Percentiles rank a stretch among this genome's conserved stretches.
Conservation (phyloP, 495 filamentous ascomycete genomes). For the Neurospora sp. region DNA sequence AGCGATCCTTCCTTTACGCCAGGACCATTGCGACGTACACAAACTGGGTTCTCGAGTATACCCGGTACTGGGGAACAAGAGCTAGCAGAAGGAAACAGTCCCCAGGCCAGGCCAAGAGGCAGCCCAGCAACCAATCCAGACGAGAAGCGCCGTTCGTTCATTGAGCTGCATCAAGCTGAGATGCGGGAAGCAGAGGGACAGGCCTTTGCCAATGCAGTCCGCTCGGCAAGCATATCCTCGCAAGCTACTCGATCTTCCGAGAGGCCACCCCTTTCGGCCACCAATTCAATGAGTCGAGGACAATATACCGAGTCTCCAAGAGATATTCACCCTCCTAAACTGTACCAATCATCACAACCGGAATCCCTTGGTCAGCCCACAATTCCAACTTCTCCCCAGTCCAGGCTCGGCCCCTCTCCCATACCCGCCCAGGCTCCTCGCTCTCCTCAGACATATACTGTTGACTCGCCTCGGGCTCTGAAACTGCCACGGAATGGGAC, state of each 20-base stretch:
- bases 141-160: conserved; percentile 37
- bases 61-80: conserved; percentile 16
- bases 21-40: conserved; percentile 32
- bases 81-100: conserved; percentile 18
- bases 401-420: not conserved
- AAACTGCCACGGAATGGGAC: not conserved
- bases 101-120: conserved; percentile 24
- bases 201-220: conserved; percentile 48
- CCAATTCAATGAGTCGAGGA: not conserved
- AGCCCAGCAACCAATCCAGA: conserved; percentile 19
- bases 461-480: not conserved
- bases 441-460: not conserved
- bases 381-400: not conserved
- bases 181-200: conserved; percentile 65
- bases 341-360: not conserved
- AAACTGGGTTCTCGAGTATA: conserved; percentile 36
- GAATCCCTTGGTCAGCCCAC: not conserved
- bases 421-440: not conserved
- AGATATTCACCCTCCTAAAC: conserved; percentile 3
- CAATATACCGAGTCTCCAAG: conserved; percentile 17
- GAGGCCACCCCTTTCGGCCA: not conserved
- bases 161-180: conserved; percentile 53
- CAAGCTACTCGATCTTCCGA: not conserved
- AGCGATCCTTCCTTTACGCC: conserved; percentile 25
- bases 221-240: conserved; percentile 18